phyloP scores from a whole-genome alignment of 1,139 yeast species.

The Candida albicans region DNA sequence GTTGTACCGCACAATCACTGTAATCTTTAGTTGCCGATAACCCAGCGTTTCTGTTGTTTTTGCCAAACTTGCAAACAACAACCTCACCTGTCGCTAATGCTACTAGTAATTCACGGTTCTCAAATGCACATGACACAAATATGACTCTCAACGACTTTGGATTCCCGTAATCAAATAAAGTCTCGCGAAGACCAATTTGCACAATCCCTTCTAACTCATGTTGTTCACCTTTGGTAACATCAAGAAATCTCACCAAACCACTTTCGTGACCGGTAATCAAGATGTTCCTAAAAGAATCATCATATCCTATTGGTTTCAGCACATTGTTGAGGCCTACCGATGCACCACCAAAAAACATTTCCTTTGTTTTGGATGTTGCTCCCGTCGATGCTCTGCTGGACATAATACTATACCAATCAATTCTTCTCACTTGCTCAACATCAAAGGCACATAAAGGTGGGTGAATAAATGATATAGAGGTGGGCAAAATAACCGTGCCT shows the following conservation, averaged over 20 bases:
- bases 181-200: conserved; percentile 37
- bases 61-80: conserved; percentile 72
- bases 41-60: conserved; percentile 18
- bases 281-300: conserved; percentile 58
- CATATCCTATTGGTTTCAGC: conserved; percentile 51
- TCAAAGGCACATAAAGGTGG: conserved; percentile 66
- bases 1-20: conserved; percentile 31
- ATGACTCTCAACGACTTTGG: conserved; percentile 46
- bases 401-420: conserved; percentile 78
- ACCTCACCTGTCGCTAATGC: conserved; percentile 73
- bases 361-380: conserved; percentile 37
- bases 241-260: conserved; percentile 79
- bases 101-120: conserved; percentile 73
- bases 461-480: conserved; percentile 73
- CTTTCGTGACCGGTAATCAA: conserved; percentile 79
- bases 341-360: conserved; percentile 74
- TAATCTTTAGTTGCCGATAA: conserved; percentile 26
- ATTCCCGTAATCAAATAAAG: conserved; percentile 31
- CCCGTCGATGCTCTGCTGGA: conserved; percentile 35
- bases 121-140: conserved; percentile 71
- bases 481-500: conserved; percentile 69
- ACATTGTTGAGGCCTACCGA: conserved; percentile 46
- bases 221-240: conserved; percentile 75
- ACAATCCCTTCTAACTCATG: conserved; percentile 52
- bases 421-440: conserved; percentile 57